These are phyloP conservation scores for Gloeophyllum trabeum DNA, from an alignment of 768 basidiomycete genomes.

Conservation along the genomic window DNA sequence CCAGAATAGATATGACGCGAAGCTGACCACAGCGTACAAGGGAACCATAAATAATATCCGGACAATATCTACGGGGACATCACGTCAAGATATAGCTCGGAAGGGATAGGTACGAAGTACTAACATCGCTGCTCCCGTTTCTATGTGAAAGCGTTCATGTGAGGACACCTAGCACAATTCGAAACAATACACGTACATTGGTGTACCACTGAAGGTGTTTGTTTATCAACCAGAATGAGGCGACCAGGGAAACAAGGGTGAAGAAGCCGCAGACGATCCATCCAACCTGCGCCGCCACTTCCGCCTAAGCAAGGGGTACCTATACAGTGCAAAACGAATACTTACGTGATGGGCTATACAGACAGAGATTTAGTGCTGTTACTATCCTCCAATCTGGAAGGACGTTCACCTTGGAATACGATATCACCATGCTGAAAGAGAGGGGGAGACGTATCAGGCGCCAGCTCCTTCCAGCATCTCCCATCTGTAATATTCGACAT, in stretches of 20 bases:
- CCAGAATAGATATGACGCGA: conserved; percentile 65
- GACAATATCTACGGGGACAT: conserved; percentile 42
- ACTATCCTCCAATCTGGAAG: not conserved
- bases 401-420: conserved; percentile 42
- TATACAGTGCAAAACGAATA: not conserved
- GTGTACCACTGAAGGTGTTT: conserved; percentile 68
- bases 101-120: conserved; percentile 8
- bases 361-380: conserved; percentile 1
- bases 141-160: conserved; percentile 27
- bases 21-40: conserved; percentile 57
- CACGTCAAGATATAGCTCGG: not conserved
- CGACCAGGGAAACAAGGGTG: conserved; percentile 38
- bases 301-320: not conserved
- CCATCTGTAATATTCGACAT: conserved; percentile 17
- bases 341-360: conserved; percentile 1
- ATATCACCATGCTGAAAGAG: conserved; percentile 52
- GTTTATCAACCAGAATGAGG: conserved; percentile 66
- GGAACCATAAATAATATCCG: conserved; percentile 73
- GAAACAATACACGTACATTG: conserved; percentile 30
- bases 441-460: conserved; percentile 36
- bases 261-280: conserved; percentile 59
- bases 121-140: conserved; percentile 61
- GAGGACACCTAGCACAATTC: not conserved
- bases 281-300: conserved; percentile 57
- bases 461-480: conserved; percentile 25